These are phyloP conservation scores for Zostera marina DNA, from an alignment of 116 monocot genomes.

Conservation along the genomic window DNA sequence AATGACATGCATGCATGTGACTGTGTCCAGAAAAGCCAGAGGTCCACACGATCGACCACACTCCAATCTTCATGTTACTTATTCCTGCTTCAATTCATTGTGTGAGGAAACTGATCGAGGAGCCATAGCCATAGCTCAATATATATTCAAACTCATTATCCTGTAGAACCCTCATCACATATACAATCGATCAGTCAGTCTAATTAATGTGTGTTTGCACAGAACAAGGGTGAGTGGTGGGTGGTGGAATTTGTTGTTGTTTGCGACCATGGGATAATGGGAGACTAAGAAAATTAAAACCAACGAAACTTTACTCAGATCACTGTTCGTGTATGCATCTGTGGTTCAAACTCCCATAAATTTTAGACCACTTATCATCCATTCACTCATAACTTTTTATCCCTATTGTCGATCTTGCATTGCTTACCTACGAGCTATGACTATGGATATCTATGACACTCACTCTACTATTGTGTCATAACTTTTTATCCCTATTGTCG, in stretches of 20 bases:
- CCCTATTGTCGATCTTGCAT: too few species aligned
- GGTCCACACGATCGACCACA: neutral
- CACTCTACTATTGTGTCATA: too few species aligned
- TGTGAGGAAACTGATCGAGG: too few species aligned
- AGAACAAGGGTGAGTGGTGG: neutral
- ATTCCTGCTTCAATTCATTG: too few species aligned
- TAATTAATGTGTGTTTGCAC: neutral
- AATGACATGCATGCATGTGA: constrained; percentile 1
- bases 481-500: too few species aligned
- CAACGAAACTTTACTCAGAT: neutral
- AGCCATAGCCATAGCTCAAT: too few species aligned
- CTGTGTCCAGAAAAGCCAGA: neutral
- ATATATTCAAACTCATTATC: neutral
- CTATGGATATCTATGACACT: too few species aligned
- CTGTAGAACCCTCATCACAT: neutral
- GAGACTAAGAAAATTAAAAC: too few species aligned
- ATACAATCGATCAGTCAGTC: too few species aligned
- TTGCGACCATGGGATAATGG: neutral
- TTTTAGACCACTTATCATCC: neutral
- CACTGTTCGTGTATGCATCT: neutral
- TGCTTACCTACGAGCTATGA: too few species aligned
- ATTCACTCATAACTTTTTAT: neutral
- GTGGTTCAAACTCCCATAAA: constrained; percentile 4
- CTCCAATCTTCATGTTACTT: too few species aligned
- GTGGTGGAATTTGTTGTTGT: neutral